phyloP scores from a whole-genome alignment of 345 rosid species.

The Physaria fendleri region DNA sequence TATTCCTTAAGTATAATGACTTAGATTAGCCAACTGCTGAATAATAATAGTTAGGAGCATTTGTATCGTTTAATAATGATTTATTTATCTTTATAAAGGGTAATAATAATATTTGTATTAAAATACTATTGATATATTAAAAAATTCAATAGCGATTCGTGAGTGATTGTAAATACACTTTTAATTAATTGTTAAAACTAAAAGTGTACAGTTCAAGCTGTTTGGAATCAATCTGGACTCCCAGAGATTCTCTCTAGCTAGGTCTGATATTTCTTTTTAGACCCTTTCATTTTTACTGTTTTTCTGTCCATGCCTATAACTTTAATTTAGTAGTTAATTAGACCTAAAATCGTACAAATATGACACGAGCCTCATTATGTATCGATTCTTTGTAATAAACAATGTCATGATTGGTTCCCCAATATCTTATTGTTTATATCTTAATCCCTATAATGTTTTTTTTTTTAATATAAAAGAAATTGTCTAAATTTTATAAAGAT shows the following conservation, averaged over 20 bases:
- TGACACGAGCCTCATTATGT: conserved; percentile 12
- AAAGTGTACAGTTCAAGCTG: neutral
- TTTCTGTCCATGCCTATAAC: neutral
- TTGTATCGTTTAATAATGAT: neutral
- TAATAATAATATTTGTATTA: neutral
- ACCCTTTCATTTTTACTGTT: neutral
- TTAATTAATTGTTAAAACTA: neutral
- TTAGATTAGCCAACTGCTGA: neutral
- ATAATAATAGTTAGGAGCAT: neutral
- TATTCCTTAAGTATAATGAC: neutral
- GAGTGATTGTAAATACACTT: neutral
- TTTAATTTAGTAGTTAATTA: neutral
- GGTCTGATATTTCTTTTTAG: neutral
- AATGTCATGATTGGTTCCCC: conserved; percentile 15
- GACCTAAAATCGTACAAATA: neutral
- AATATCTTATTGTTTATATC: neutral
- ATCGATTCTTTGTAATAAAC: conserved; percentile 5
- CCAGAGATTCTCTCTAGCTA: neutral
- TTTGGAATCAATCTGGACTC: neutral
- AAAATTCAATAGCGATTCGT: neutral
- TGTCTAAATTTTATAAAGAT: neutral
- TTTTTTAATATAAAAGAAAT: neutral
- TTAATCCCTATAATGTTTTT: neutral
- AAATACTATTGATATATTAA: neutral
- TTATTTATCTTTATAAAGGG: neutral